Percentiles rank a stretch among this genome's conserved stretches.
Evolutionary conservation across 345 rosid genomes (phyloP).

Genomic region (Salix dunnii): DNA sequence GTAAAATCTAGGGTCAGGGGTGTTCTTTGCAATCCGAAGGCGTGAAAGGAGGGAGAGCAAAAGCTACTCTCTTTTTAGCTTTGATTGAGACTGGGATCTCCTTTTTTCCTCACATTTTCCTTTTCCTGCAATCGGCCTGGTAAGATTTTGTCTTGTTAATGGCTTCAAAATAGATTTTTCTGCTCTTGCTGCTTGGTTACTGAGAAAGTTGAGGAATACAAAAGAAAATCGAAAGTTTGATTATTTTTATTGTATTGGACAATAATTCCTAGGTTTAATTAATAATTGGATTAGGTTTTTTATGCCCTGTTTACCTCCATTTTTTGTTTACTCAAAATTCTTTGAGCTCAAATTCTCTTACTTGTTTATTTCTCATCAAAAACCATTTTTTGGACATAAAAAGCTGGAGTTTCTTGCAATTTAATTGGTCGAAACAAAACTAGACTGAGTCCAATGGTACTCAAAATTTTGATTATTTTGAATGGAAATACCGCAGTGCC

Average conservation of each 20-base stretch:
- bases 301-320: too few species aligned
- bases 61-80: neutral
- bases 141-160: neutral
- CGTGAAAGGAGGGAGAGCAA: neutral
- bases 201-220: neutral
- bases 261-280: neutral
- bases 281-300: neutral
- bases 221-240: neutral
- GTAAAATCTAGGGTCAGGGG: slow-evolving; percentile 11
- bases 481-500: neutral
- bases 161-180: neutral
- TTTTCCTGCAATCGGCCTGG: neutral
- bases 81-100: neutral
- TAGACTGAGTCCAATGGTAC: neutral
- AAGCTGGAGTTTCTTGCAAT: neutral
- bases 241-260: neutral
- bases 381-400: neutral
- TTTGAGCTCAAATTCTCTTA: neutral
- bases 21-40: neutral
- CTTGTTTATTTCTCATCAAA: neutral
- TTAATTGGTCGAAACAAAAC: neutral
- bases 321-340: too few species aligned
- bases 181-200: neutral
- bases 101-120: neutral
- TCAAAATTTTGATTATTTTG: neutral